Evolutionary conservation across 805 yeast species (phyloP).

Genomic region (Kodamaea sagamina): DNA sequence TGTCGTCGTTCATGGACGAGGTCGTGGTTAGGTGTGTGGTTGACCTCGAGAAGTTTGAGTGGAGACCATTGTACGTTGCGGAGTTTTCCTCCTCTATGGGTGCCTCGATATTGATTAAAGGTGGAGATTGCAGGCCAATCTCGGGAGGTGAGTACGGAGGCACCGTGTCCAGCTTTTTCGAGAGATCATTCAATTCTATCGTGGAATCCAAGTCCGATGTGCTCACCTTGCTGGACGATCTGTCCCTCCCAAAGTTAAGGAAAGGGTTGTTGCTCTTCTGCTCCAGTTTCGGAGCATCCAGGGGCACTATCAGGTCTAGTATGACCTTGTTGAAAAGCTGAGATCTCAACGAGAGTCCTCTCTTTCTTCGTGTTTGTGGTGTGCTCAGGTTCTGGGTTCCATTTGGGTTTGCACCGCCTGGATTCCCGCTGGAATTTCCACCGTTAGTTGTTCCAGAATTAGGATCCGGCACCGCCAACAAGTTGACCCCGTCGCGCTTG

Average conservation of each 20-base stretch:
- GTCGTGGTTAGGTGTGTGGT: constrained; percentile 24
- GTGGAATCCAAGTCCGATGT: constrained; percentile 13
- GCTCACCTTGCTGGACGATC: constrained; percentile 7
- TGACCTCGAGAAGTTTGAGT: constrained; percentile 21
- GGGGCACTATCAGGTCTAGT: constrained; percentile 9
- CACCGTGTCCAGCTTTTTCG: constrained; percentile 1
- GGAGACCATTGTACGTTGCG: constrained; percentile 16
- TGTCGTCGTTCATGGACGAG: constrained; percentile 17
- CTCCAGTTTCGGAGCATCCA: constrained; percentile 10
- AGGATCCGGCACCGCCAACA: no score
- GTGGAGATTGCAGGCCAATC: constrained; percentile 15
- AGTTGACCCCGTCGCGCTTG: no score
- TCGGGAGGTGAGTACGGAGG: constrained; percentile 17
- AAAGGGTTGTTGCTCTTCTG: constrained; percentile 7
- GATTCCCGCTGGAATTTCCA: neutral
- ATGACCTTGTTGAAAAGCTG: constrained; percentile 56
- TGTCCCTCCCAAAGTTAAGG: constrained; percentile 8
- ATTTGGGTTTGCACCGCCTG: neutral
- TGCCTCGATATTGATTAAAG: constrained; percentile 23
- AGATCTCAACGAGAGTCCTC: constrained; percentile 69
- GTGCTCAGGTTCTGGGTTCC: constrained; percentile 10
- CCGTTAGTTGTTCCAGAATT: no score
- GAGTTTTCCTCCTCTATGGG: constrained; percentile 9
- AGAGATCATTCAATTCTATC: constrained; percentile 13
- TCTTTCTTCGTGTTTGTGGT: constrained; percentile 41